Base-by-base conservation (phyloP, 2,329 filamentous ascomycete species). In the Fusarium lyarnte region DNA sequence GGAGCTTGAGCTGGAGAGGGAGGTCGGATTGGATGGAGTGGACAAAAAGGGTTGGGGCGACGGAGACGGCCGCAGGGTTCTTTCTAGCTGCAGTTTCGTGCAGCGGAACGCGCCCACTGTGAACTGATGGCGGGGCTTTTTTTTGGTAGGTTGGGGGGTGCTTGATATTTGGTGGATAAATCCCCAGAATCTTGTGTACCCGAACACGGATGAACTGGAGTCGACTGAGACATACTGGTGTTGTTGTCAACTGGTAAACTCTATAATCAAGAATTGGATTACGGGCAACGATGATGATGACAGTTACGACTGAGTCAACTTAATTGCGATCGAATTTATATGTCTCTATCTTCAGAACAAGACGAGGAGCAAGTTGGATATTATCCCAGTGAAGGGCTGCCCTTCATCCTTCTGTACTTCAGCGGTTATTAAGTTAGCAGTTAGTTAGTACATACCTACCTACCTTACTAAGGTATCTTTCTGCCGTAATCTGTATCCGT, bases 1-100 rank as follows among this genome's bases (percentile, higher is more conserved):
- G 38, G 64, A 55, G 57, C 45, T 52, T 46, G 66, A 66, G 35
- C 58, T 36, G 33, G 47, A 29, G 52, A 29, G 25, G 42, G 41
- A 68, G 57, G 66, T 39, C 54, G 54, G 58, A 57, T 43, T 55
- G 58, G 58, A 53, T 69, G 57, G 62, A 63, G 58, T 70, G 57
- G 49, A 63, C 70, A 63, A 73, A 73, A 73, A 73, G 61, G 70
- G 66, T 63, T 66, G 70, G 66, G 62, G 66, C 57, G 70, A 73
- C 66, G 70, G 66, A 47, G 69, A 53, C 69, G 59, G 61, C 69
- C 69, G 69, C 66, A 74, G 66, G 70, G 70, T 74, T 73, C 58
- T 45, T 61, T 61, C 64, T 63, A 68, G 62, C 57, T 67, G 66
- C 55, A 67, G 70, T 57, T 65, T 68, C 58, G 54, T 70, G 65